phyloP scores from a whole-genome alignment of 1,284 basidiomycete genomes.

The Ceratobasidium sp. region DNA sequence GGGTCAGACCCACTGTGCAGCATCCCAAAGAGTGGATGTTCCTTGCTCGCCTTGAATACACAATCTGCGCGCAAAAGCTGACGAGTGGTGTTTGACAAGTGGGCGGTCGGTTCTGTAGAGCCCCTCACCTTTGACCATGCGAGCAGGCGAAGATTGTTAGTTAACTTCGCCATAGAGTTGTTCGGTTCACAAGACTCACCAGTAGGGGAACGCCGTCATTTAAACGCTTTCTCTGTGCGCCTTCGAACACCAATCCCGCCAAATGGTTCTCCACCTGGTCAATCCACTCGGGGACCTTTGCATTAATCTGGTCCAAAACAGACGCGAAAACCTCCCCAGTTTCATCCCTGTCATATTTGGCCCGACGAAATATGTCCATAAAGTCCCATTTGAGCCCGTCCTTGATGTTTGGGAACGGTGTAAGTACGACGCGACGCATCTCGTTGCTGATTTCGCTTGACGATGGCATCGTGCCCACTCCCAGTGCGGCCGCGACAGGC shows the following conservation, averaged over 20 bases:
- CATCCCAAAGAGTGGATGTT: not conserved
- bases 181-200: not conserved
- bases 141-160: not conserved
- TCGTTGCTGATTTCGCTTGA: not conserved
- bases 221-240: not conserved
- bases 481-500: not conserved
- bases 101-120: not conserved
- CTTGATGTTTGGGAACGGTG: slow-evolving; percentile 1
- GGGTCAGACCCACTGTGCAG: not conserved
- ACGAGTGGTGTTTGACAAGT: not conserved
- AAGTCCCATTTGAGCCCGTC: not conserved
- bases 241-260: not conserved
- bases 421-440: not conserved
- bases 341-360: not conserved
- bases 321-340: not conserved
- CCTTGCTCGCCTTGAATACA: not conserved
- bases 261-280: not conserved
- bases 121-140: not conserved
- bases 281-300: not conserved
- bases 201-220: not conserved
- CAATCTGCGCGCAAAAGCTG: slow-evolving; percentile 5
- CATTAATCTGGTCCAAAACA: not conserved
- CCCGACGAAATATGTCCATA: not conserved
- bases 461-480: not conserved
- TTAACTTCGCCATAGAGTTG: no score